Evolutionary conservation across 2,329 filamentous ascomycete species (phyloP), one percentile per base, ranked within the genome.

Genomic region (Ascochyta rabiei): DNA sequence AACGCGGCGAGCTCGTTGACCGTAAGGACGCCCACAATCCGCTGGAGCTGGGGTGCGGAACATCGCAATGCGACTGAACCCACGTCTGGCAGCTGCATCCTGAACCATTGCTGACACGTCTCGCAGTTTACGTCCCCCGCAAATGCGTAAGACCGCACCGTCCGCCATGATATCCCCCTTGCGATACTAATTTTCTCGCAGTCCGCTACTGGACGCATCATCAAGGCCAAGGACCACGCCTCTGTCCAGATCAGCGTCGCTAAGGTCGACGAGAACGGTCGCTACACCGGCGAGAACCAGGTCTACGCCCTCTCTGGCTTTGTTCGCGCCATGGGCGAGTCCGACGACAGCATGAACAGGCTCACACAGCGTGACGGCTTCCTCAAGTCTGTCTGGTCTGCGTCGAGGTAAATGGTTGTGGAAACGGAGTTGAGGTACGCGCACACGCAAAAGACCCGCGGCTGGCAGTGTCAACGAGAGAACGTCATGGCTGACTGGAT

Each of bases 141-240:
- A 68, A 70, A 67, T 71, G 68, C 93, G 66, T 68, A 57, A 67
- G 66, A 66, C 16, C 42, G 48, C 48, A 49, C 41, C 44, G 51
- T 15, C 12, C 41, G 39, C 26, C 26, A 21, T 50, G 54, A 44
- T 3, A 53, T 30, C 38, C 13, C 23, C 38, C 46, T 37, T 45
- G 56, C 63, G 57, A 66, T 65, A 61, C 63, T 68, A 66, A 68
- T 47, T 13, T 30, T 42, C 34, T n/a, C n/a, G 35, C 53, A 67
- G 62, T 66, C 64, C 47, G 66, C 64, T 49, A 68, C 66, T 55
- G 64, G 96, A 91, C 91, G 95, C 84, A 97, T 98, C 86, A 98
- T 99, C 89, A 97, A 97, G 86, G 92, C 95, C 85, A 97, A 98
- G 86, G 95, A 99, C 84, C 95, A 99, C 87, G 93, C 91, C 75